Conservation (phyloP, 352 stramenopile genomes). For the Pythium aphanidermatum region DNA sequence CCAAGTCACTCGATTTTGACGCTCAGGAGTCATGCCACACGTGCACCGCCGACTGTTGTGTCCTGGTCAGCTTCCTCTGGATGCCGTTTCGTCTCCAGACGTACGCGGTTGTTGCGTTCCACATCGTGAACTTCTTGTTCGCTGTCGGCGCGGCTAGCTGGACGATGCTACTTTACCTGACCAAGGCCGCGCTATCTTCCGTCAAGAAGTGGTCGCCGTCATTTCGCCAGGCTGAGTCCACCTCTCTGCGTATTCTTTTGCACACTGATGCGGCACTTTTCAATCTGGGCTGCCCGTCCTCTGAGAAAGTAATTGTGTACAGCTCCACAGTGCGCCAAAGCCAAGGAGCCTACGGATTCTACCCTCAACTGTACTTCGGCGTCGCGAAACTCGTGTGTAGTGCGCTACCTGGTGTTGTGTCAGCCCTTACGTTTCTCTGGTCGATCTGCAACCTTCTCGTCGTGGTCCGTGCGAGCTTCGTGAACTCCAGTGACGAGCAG, state of each 20-base stretch:
- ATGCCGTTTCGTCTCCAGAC: slow-evolving; percentile 44
- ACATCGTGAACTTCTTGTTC: slow-evolving; percentile 40
- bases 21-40: slow-evolving; percentile 2
- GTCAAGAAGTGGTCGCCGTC: neutral
- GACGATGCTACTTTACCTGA: slow-evolving; percentile 20
- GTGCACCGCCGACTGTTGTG: slow-evolving; percentile 37
- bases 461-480: slow-evolving; percentile 2
- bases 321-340: slow-evolving; percentile 27
- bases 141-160: slow-evolving; percentile 25
- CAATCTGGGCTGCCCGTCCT: slow-evolving; percentile 44
- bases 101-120: slow-evolving; percentile 58
- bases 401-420: slow-evolving; percentile 35
- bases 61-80: slow-evolving; percentile 45
- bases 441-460: slow-evolving; percentile 34
- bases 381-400: slow-evolving; percentile 45
- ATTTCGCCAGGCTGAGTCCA: slow-evolving; percentile 24
- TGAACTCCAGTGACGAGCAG: slow-evolving; percentile 1
- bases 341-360: slow-evolving; percentile 27
- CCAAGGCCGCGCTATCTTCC: slow-evolving; percentile 18
- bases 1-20: slow-evolving; percentile 11
- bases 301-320: slow-evolving; percentile 51
- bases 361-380: slow-evolving; percentile 54
- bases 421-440: slow-evolving; percentile 37
- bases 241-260: slow-evolving; percentile 31
- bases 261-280: slow-evolving; percentile 41